Conservation (phyloP, 805 yeast genomes). For the Wickerhamiella bombiphila region DNA sequence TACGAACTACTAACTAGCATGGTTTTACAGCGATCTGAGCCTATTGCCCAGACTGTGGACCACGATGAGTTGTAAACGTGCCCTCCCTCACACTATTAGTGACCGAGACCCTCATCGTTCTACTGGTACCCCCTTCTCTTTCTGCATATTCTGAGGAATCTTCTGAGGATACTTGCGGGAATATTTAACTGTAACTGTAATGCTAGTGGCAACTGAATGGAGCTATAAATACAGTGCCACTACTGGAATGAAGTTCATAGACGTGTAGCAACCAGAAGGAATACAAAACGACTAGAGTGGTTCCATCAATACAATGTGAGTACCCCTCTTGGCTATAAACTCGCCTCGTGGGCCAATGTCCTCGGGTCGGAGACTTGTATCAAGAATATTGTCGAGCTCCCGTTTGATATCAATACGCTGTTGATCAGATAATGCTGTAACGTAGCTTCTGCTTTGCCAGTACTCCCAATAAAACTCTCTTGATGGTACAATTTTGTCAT, state of each 20-base stretch:
- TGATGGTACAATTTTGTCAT: conserved; percentile 8
- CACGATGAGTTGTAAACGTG: no score
- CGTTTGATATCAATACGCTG: conserved; percentile 27
- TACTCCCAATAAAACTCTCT: conserved; percentile 30
- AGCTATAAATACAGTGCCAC: no score
- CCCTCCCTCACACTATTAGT: conserved; percentile 18
- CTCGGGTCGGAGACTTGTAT: conserved; percentile 13
- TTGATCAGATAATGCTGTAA: conserved; percentile 30
- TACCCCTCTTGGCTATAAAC: conserved; percentile 12
- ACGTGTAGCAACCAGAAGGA: no score
- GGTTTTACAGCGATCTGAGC: conserved; percentile 36
- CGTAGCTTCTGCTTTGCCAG: conserved; percentile 43
- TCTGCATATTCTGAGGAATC: neutral
- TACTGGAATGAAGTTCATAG: no score
- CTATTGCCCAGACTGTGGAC: no score
- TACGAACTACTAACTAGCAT: conserved; percentile 59
- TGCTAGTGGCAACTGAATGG: neutral
- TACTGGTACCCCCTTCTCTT: neutral
- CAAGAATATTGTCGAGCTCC: conserved; percentile 12
- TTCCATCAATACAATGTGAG: conserved; percentile 18
- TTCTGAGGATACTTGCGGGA: neutral
- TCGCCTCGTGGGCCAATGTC: conserved; percentile 2
- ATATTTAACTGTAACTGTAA: neutral
- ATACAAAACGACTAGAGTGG: neutral
- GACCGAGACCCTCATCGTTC: conserved; percentile 2